Conservation (phyloP, 1,284 basidiomycete genomes). For the Austropuccinia psidii region DNA sequence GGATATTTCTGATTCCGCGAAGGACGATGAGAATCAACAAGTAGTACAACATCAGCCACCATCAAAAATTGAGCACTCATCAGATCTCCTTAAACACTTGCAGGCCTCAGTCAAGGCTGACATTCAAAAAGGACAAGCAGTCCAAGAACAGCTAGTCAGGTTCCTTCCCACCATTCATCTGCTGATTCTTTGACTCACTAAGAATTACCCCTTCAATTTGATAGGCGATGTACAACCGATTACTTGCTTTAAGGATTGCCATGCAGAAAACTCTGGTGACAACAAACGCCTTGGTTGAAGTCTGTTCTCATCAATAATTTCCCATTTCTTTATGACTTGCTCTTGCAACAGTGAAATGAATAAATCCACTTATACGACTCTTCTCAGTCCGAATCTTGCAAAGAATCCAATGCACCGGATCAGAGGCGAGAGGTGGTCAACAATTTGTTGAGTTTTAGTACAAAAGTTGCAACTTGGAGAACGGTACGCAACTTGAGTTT, state of each 20-base stretch:
- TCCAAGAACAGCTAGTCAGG: constrained; percentile 71
- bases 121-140: constrained; percentile 63
- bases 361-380: no score
- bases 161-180: background rate
- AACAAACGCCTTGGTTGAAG: constrained; percentile 51
- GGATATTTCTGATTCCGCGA: constrained; percentile 36
- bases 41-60: constrained; percentile 45
- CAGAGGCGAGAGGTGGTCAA: no score
- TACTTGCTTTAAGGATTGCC: constrained; percentile 78
- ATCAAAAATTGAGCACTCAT: constrained; percentile 52
- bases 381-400: no score
- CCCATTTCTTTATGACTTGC: no score
- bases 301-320: background rate
- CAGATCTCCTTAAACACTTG: constrained; percentile 55
- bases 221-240: constrained; percentile 70
- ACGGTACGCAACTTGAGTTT: no score
- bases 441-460: no score
- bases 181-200: constrained; percentile 1
- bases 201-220: background rate
- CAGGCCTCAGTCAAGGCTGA: constrained; percentile 57
- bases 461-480: no score
- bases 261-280: constrained; percentile 68
- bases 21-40: background rate
- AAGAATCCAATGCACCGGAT: no score
- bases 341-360: no score